Conservation (phyloP, 345 rosid genomes). For the Clausena lansium region DNA sequence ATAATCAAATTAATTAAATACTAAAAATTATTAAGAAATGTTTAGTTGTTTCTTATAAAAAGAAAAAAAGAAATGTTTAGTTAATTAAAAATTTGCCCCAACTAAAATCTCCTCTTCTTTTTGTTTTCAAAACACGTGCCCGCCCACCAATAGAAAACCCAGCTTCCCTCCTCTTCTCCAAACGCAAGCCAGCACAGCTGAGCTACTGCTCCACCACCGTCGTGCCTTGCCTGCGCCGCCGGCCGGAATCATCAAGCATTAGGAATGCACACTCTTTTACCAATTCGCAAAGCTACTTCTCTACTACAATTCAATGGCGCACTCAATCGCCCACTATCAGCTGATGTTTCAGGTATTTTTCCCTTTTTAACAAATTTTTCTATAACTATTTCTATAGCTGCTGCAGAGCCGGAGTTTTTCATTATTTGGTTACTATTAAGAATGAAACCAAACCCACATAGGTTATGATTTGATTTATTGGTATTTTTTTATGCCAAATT, state of each 20-base stretch:
- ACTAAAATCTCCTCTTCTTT: too few relatives aligned
- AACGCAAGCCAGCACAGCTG: too few relatives aligned
- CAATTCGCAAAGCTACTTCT: conserved; percentile 23
- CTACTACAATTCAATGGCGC: conserved; percentile 31
- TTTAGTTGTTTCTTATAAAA: too few relatives aligned
- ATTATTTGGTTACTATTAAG: not conserved
- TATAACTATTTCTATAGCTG: not conserved
- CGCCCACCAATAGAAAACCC: too few relatives aligned
- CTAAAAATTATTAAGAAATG: too few relatives aligned
- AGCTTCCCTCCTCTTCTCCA: too few relatives aligned
- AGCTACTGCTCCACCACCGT: too few relatives aligned
- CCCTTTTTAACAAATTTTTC: not conserved
- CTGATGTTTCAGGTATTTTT: conserved; percentile 28
- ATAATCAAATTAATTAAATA: too few relatives aligned
- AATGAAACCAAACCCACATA: not conserved
- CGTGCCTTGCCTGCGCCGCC: too few relatives aligned
- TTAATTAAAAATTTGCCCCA: too few relatives aligned
- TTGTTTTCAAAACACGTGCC: too few relatives aligned
- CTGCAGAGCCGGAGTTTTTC: not conserved
- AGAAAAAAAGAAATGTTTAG: too few relatives aligned
- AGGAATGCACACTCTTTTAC: conserved; percentile 28
- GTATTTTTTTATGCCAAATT: not conserved
- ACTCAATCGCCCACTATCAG: conserved; percentile 23
- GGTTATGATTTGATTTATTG: not conserved
- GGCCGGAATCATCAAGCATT: not conserved